phyloP scores from a whole-genome alignment of 192 early-diverging fungal species.

The Entomortierella beljakovae region DNA sequence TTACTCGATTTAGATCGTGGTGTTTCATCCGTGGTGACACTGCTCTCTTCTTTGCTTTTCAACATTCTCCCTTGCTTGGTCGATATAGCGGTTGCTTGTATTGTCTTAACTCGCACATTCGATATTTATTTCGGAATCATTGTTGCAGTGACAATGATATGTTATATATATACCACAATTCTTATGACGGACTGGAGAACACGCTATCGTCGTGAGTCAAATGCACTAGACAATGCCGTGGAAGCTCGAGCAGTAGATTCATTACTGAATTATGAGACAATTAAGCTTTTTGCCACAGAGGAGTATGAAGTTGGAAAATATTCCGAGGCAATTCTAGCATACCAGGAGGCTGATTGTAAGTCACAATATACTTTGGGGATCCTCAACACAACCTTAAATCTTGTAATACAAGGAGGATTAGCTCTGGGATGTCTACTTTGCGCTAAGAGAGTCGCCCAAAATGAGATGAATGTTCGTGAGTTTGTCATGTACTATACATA shows the following conservation, averaged over 20 bases:
- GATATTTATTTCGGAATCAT: slow-evolving; percentile 85
- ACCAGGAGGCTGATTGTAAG: slow-evolving; percentile 83
- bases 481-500: slow-evolving; percentile 97
- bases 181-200: slow-evolving; percentile 88
- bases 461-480: slow-evolving; percentile 91
- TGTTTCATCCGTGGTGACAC: slow-evolving; percentile 77
- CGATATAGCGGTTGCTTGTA: slow-evolving; percentile 84
- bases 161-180: slow-evolving; percentile 84
- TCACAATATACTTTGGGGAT: slow-evolving; percentile 76
- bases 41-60: slow-evolving; percentile 87
- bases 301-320: slow-evolving; percentile 68
- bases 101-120: slow-evolving; percentile 73
- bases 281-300: slow-evolving; percentile 74
- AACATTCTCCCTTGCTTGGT: slow-evolving; percentile 89
- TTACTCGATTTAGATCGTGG: slow-evolving; percentile 63
- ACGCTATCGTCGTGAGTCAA: slow-evolving; percentile 78
- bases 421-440: slow-evolving; percentile 80
- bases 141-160: slow-evolving; percentile 85
- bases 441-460: slow-evolving; percentile 77
- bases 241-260: slow-evolving; percentile 89
- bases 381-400: slow-evolving; percentile 85
- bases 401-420: slow-evolving; percentile 84
- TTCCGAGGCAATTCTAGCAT: slow-evolving; percentile 74
- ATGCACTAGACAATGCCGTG: slow-evolving; percentile 81
- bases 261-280: slow-evolving; percentile 96